Base-by-base conservation (phyloP, 805 yeast species). In the Metschnikowia dekortorum region DNA sequence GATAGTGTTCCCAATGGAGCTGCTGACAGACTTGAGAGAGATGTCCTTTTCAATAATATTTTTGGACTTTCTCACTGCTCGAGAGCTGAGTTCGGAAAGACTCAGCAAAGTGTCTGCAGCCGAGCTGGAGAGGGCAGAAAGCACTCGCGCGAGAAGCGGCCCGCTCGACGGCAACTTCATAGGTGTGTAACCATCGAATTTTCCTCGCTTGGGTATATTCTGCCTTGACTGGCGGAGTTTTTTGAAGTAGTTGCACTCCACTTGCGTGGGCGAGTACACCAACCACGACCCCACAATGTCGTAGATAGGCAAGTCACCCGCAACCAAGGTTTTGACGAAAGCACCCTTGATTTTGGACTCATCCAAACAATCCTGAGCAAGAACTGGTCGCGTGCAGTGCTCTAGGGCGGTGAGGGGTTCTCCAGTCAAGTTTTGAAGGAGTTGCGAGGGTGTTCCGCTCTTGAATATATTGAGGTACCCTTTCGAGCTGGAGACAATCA, bases 251-350 rank as follows among this genome's bases (percentile, higher is more conserved):
- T 53, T 55, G 16, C 41, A 46, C 58, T 75, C 79, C 10, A 55
- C 52, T 18, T 68, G 62, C 4, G 75, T 63, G 0, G 82, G 80
- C 10, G 73, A 68, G 54, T 72, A 78, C 6, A 72, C 77, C 18
- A 81, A 58, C 81, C 82, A 78, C 39, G 73, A 65, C 8, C 78
- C 82, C 35, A 70, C 69, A 2, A 80, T 41, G 56, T 80, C 84
- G 55, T 74, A 74, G 1, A 81, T 72, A 1, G 83, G 78, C 31
- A 54, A 48, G 10, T 64, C 67, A 45, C 72, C 75, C 8, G 49
- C 53, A 14, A 60, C 55, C 47, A 71, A 65, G 1, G 76, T 69
- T 44, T 64, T 61, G 30, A 72, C 53, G 7, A 67, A 34, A 6
- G 69, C 30, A 2, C 45, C 38, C 14, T 38, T 26, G 43, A 26